Percentiles rank a stretch among this genome's conserved stretches.
Conservation (phyloP, 2,329 filamentous ascomycete genomes). For the Colletotrichum navitas region DNA sequence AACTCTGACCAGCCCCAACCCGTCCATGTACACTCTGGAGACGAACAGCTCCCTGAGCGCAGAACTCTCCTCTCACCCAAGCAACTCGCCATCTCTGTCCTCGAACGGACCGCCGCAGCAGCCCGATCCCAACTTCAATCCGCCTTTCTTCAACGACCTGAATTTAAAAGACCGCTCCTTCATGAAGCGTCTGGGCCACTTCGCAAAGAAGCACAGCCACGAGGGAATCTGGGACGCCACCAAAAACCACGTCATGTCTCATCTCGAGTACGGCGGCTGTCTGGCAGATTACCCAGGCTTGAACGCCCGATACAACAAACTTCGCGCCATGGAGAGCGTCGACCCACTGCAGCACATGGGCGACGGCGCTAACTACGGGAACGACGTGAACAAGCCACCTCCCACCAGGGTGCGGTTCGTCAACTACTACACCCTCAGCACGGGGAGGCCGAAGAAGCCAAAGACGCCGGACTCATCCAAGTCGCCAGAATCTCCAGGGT, state of each 20-base stretch:
- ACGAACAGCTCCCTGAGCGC: conserved; percentile 43
- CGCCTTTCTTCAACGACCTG: conserved; percentile 81
- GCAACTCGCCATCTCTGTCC: conserved; percentile 28
- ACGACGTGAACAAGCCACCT: conserved; percentile 48
- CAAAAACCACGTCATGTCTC: conserved; percentile 80
- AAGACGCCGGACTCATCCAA: conserved; percentile 47
- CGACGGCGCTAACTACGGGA: conserved; percentile 42
- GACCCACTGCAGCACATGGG: conserved; percentile 62
- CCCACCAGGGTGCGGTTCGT: conserved; percentile 78
- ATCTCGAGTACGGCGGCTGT: conserved; percentile 85
- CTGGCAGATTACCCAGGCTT: conserved; percentile 82
- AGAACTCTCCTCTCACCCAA: conserved; percentile 41
- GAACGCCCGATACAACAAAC: conserved; percentile 74
- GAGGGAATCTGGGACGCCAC: conserved; percentile 79
- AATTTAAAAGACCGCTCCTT: conserved; percentile 76
- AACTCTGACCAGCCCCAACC: conserved; percentile 44
- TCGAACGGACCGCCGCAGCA: conserved; percentile 41
- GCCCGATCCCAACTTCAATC: conserved; percentile 78
- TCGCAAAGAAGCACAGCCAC: conserved; percentile 81
- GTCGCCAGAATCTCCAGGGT: conserved; percentile 20
- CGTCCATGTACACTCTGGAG: conserved; percentile 46
- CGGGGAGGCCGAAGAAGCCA: conserved; percentile 73
- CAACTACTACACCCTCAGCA: conserved; percentile 92
- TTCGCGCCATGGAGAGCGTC: conserved; percentile 79
- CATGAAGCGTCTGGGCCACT: conserved; percentile 77